Conservation (phyloP, 108 stramenopile genomes). For the Fistulifera solaris region DNA sequence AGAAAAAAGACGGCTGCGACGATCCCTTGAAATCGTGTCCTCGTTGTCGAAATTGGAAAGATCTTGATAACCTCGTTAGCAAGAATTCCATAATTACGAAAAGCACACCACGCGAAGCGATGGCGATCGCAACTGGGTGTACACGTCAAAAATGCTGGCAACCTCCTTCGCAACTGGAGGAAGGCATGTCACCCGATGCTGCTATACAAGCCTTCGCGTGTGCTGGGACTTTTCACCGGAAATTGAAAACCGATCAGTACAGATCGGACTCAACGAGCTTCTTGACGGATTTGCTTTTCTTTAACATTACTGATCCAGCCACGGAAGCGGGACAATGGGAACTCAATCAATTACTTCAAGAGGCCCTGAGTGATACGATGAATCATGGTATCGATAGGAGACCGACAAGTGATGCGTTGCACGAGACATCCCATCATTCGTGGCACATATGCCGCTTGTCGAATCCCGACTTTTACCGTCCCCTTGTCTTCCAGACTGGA, state of each 20-base stretch:
- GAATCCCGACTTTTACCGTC: slow-evolving; percentile 49
- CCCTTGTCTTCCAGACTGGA: slow-evolving; percentile 40
- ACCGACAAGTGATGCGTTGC: slow-evolving; percentile 8
- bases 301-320: slow-evolving; percentile 33
- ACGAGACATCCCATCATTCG: slow-evolving; percentile 41
- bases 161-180: background rate
- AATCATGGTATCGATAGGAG: slow-evolving; percentile 1
- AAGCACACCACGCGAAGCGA: slow-evolving; percentile 19
- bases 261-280: slow-evolving; percentile 1
- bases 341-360: slow-evolving; percentile 1
- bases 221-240: slow-evolving; percentile 47
- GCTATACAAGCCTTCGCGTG: slow-evolving; percentile 33
- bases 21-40: slow-evolving; percentile 18
- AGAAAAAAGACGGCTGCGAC: slow-evolving; percentile 2
- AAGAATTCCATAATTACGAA: background rate
- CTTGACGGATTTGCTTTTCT: slow-evolving; percentile 58
- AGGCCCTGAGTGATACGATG: slow-evolving; percentile 8
- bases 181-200: background rate
- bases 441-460: slow-evolving; percentile 55
- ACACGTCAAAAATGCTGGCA: background rate
- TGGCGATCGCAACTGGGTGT: slow-evolving; percentile 19
- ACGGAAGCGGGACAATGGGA: slow-evolving; percentile 7
- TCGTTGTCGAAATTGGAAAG: slow-evolving; percentile 14
- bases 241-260: slow-evolving; percentile 33
- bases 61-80: background rate